Evolutionary conservation across 495 filamentous ascomycete species (phyloP), one percentile per base, ranked within the genome.

Genomic region (Podospora tetraspora): DNA sequence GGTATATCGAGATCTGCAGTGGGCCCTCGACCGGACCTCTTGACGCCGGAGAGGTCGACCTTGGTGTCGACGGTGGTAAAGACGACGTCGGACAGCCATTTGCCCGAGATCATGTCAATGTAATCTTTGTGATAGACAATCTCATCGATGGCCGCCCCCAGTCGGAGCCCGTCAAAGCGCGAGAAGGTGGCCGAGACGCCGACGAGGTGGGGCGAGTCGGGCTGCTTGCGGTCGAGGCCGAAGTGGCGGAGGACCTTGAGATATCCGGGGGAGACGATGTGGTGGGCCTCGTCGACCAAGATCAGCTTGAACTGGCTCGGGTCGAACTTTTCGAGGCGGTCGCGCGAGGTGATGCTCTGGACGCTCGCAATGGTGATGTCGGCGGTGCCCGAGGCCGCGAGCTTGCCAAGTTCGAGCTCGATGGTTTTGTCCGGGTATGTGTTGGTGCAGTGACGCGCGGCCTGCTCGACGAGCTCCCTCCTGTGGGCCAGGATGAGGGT

Each of bases 121-220:
- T 96, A 99, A 74, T 97, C 93, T 74, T 91, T 96, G 79, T 98
- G 96, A 72, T 97, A 99, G 27, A 97, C 96, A 66, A 99, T 94
- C 68, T 96, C 90, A 71, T 98, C 95, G 69, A 99, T 91, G 19
- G 91, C 94, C 43, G 91, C 86, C 5, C 94, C 94, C 1, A 99
- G 81, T 60, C 85, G 86, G n/a, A 97, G 80, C 0, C 95, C 95
- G 79, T 99, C 95, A 62, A 89, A 90, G 24, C 95, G 86, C 21
- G 93, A 93, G 69, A 98, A 88, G 0, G 95, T 99, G 6, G 95
- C 95, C 23, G 93, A 97, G 9, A 99, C 93, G 4, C 95, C 95
- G 12, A 99, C 90, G 8, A 98, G 81, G 19, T 88, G 83, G 19
- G 93, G 92, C 4, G 87, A 86, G 57, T 83, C 71, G 0, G 80